A percentile compares a stretch with the other conserved stretches of the same genome.
Evolutionary conservation across 129 eudicot genomes (phyloP).

Genomic region (Daucus carota): DNA sequence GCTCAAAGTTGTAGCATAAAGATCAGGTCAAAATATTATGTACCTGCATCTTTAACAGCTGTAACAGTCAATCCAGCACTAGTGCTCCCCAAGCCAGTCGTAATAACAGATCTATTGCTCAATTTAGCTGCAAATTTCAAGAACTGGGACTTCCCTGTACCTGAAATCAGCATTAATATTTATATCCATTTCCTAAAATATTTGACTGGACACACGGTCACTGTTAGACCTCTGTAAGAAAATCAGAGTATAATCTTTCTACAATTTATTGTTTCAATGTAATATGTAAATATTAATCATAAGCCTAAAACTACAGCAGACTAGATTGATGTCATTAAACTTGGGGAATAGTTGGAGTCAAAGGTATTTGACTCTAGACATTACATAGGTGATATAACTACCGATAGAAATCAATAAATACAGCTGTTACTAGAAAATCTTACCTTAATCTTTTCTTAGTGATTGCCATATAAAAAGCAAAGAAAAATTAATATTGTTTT

Average conservation of each 20-base stretch:
- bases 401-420: not conserved
- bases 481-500: not conserved
- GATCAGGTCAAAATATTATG: not conserved
- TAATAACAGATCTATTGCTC: conserved; percentile 93
- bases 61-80: conserved; percentile 99
- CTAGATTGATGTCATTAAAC: not conserved
- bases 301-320: not conserved
- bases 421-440: not conserved
- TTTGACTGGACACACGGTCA: no score
- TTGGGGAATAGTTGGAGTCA: no score
- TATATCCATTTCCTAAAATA: not conserved
- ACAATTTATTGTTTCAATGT: not conserved
- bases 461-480: not conserved
- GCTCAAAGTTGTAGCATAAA: conserved; percentile 1
- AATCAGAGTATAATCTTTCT: not conserved
- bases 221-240: not conserved
- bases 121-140: conserved; percentile 92
- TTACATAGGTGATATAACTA: not conserved
- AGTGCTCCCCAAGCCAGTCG: conserved; percentile 97
- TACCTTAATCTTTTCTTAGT: not conserved
- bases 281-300: not conserved
- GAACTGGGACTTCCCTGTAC: conserved; percentile 97
- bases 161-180: conserved; percentile 16
- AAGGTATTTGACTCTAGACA: no score
- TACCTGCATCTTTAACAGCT: conserved; percentile 95